These are phyloP conservation scores for Trichothecium sympodiale DNA, from an alignment of 2,329 filamentous ascomycete genomes.

Conservation along the genomic window DNA sequence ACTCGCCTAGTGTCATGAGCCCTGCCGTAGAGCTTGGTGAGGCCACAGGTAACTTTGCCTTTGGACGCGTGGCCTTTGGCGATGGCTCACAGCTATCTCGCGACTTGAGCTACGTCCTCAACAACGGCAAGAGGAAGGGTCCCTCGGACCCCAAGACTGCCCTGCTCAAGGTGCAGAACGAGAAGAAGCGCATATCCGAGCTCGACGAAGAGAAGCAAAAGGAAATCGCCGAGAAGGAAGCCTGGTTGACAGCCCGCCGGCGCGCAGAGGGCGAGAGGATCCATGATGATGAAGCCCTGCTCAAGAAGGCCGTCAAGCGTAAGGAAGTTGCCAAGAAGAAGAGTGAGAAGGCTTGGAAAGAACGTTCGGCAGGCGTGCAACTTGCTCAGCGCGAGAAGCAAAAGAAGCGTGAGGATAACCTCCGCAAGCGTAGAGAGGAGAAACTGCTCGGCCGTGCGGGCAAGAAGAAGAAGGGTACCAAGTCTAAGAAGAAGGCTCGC, in stretches of 20 bases:
- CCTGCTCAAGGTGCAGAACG: slow-evolving; percentile 75
- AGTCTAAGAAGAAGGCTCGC: slow-evolving; percentile 38
- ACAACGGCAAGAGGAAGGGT: slow-evolving; percentile 57
- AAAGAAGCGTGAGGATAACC: slow-evolving; percentile 71
- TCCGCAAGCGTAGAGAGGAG: slow-evolving; percentile 63
- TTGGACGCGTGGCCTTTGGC: slow-evolving; percentile 81
- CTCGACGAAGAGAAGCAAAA: slow-evolving; percentile 72
- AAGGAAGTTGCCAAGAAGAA: slow-evolving; percentile 85
- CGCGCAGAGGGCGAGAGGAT: slow-evolving; percentile 83
- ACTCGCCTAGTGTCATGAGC: slow-evolving; percentile 49
- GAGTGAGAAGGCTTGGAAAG: slow-evolving; percentile 80
- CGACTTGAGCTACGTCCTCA: slow-evolving; percentile 50
- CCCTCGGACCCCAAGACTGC: slow-evolving; percentile 77
- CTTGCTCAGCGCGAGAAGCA: slow-evolving; percentile 70
- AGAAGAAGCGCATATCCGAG: slow-evolving; percentile 65
- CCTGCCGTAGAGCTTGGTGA: slow-evolving; percentile 40
- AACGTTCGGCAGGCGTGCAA: slow-evolving; percentile 59
- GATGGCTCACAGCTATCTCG: slow-evolving; percentile 75
- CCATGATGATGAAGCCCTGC: slow-evolving; percentile 69
- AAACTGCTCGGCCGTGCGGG: slow-evolving; percentile 49
- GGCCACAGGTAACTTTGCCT: slow-evolving; percentile 63
- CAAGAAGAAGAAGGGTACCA: slow-evolving; percentile 41
- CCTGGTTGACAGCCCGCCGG: slow-evolving; percentile 85
- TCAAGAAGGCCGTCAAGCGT: slow-evolving; percentile 92
- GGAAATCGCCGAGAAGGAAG: slow-evolving; percentile 85